phyloP scores from a whole-genome alignment of 2,329 filamentous ascomycete species.

The Aspergillus terreus region DNA sequence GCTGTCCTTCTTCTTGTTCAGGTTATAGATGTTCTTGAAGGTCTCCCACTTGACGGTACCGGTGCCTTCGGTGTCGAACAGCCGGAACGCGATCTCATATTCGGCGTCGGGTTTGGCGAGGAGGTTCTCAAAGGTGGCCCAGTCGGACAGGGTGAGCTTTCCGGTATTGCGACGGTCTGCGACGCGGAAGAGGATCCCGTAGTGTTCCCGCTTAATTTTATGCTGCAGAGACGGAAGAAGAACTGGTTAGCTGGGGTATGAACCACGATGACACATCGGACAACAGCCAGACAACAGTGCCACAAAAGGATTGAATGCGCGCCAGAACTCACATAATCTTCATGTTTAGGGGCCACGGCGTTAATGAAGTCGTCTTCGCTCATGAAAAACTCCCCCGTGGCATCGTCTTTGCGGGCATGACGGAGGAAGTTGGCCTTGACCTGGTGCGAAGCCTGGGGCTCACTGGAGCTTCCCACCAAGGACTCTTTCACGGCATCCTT shows the following conservation, averaged over 20 bases:
- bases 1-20: constrained; percentile 78
- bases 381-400: constrained; percentile 75
- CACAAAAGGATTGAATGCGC: not conserved
- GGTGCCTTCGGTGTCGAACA: constrained; percentile 83
- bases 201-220: constrained; percentile 96
- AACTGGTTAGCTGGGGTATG: constrained; percentile 14
- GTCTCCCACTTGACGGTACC: constrained; percentile 87
- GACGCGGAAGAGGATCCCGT: constrained; percentile 86
- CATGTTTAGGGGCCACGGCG: constrained; percentile 77
- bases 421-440: constrained; percentile 72
- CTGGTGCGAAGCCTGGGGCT: constrained; percentile 66
- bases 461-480: constrained; percentile 61
- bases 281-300: not conserved
- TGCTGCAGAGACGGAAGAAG: constrained; percentile 56
- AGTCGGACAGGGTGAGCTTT: constrained; percentile 76
- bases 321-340: constrained; percentile 77
- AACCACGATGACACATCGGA: constrained; percentile 14
- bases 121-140: constrained; percentile 90
- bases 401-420: constrained; percentile 71
- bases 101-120: constrained; percentile 92
- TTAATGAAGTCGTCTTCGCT: constrained; percentile 82
- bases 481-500: constrained; percentile 75
- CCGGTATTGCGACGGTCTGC: constrained; percentile 76
- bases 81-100: constrained; percentile 96
- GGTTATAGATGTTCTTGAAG: constrained; percentile 78